Evolutionary conservation across 306 rosid species (phyloP).

Genomic region (Hippophae tibetana): DNA sequence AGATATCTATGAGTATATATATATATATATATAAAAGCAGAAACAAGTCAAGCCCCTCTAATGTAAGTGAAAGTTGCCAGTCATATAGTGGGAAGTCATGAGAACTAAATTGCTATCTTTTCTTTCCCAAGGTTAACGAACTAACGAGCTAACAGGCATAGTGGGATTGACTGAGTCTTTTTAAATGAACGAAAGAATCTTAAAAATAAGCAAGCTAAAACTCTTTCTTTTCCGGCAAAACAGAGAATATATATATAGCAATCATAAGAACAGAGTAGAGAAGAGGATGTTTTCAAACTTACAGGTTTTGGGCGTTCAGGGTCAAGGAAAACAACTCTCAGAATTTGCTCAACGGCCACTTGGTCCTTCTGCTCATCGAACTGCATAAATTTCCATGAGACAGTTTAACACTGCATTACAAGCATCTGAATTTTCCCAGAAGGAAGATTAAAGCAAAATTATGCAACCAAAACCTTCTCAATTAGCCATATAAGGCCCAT

Average conservation of each 20-base stretch:
- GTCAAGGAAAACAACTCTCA: slow-evolving; percentile 79
- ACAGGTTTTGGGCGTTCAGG: slow-evolving; percentile 69
- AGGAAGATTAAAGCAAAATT: background rate
- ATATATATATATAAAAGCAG: no score
- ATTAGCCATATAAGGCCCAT: no score
- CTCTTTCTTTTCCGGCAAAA: background rate
- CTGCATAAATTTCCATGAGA: slow-evolving; percentile 29
- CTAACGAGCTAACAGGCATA: no score
- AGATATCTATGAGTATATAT: no score
- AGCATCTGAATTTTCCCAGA: slow-evolving; percentile 5
- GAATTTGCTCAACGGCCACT: slow-evolving; percentile 78
- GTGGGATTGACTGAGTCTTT: no score
- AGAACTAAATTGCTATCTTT: no score
- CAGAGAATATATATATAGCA: background rate
- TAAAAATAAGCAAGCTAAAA: no score
- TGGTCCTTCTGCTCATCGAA: slow-evolving; percentile 91
- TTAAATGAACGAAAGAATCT: no score
- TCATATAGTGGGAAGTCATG: no score
- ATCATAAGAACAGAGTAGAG: background rate
- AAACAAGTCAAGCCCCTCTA: no score
- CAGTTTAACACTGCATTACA: slow-evolving; percentile 12
- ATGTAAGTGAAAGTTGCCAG: no score
- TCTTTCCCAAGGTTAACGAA: no score
- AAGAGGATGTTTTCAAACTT: slow-evolving; percentile 24
- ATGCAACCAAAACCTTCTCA: background rate